Percentiles rank a stretch among this genome's conserved stretches.
Conservation (phyloP, 2,329 filamentous ascomycete genomes). For the Pyricularia sp. region DNA sequence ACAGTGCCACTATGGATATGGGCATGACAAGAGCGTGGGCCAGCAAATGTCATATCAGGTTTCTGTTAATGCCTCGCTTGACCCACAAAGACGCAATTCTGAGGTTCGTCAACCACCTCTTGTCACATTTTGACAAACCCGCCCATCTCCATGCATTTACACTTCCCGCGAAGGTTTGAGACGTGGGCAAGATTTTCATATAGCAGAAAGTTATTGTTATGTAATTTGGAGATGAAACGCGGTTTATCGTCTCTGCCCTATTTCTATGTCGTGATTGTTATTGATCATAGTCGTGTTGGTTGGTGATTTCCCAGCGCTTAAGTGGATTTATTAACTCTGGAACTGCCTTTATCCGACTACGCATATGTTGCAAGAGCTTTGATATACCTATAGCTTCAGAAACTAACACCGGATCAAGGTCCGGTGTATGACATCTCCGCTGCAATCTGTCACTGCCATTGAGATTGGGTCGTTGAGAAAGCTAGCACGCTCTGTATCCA, state of each 20-base stretch:
- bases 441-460: not conserved
- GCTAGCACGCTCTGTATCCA: not conserved
- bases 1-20: not conserved
- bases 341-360: not conserved
- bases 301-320: not conserved
- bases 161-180: not conserved
- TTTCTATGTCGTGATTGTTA: not conserved
- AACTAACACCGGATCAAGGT: not conserved
- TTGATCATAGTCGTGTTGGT: not conserved
- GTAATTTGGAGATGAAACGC: not conserved
- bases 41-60: not conserved
- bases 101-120: too few species aligned
- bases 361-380: not conserved
- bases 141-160: not conserved
- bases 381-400: not conserved
- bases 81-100: not conserved
- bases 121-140: not conserved
- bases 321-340: not conserved
- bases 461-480: not conserved
- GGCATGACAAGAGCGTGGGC: not conserved
- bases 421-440: not conserved
- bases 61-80: not conserved
- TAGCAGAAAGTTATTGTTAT: not conserved
- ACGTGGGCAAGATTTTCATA: not conserved
- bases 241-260: not conserved